A percentile compares a stretch with the other conserved stretches of the same genome.
These are phyloP conservation scores for Paracamarosporium sp. DNA, from an alignment of 2,329 filamentous ascomycete genomes.

Conservation along the genomic window DNA sequence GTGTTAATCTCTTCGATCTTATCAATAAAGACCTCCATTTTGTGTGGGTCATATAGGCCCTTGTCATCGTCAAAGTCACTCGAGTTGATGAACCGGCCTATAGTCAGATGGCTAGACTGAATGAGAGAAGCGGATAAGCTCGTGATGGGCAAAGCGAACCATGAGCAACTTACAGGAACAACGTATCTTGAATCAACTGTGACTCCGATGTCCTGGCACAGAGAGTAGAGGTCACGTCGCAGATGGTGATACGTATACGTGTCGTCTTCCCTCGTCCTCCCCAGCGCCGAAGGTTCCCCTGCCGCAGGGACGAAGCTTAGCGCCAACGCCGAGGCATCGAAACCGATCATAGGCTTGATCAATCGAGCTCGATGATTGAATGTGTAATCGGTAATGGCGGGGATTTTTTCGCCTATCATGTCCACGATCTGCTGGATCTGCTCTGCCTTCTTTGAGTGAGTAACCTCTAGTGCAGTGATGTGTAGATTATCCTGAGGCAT, in stretches of 20 bases:
- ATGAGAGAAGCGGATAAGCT: not conserved
- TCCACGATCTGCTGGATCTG: constrained; percentile 72
- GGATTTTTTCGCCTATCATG: constrained; percentile 62
- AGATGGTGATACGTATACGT: constrained; percentile 90
- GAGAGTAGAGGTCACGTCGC: constrained; percentile 75
- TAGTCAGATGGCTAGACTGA: constrained; percentile 80
- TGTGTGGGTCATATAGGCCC: constrained; percentile 57
- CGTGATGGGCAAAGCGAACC: not conserved
- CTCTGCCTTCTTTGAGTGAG: constrained; percentile 75
- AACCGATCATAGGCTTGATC: constrained; percentile 82
- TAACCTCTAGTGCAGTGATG: constrained; percentile 83
- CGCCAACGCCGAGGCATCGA: constrained; percentile 84
- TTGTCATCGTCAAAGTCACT: constrained; percentile 58
- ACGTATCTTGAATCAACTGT: constrained; percentile 80
- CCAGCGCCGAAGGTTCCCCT: constrained; percentile 57
- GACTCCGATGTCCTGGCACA: constrained; percentile 68
- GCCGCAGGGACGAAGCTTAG: constrained; percentile 85
- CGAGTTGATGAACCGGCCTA: constrained; percentile 78
- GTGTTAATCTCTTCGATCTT: constrained; percentile 78
- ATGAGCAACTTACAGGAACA: constrained; percentile 61
- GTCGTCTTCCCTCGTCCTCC: constrained; percentile 59
- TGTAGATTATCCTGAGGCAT: constrained; percentile 83
- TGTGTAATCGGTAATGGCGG: constrained; percentile 70
- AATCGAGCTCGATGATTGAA: constrained; percentile 73
- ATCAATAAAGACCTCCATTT: constrained; percentile 69